These are phyloP conservation scores for Paramecium pentaurelia DNA, from an alignment of 73 alveolate genomes.

Conservation along the genomic window DNA sequence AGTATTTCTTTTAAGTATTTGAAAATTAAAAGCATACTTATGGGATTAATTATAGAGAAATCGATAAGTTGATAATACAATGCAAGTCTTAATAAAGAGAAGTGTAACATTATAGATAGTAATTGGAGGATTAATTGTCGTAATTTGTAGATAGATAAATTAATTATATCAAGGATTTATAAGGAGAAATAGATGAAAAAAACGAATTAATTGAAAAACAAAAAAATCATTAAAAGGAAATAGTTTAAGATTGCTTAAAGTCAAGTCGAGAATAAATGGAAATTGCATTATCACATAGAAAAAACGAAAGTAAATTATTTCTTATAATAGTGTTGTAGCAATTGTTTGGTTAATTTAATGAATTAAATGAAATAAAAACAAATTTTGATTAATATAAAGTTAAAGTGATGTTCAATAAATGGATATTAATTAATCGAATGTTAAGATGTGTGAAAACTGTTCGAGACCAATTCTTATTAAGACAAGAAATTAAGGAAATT, in stretches of 20 bases:
- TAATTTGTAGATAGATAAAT: constrained; percentile 12
- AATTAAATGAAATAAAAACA: not conserved
- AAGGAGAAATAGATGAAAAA: not conserved
- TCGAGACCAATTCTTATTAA: not conserved
- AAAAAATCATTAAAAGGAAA: not conserved
- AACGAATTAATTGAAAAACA: not conserved
- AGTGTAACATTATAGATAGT: not conserved
- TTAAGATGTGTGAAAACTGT: not conserved
- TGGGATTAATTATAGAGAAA: constrained; percentile 32
- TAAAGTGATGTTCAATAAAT: not conserved
- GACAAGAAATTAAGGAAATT: not conserved
- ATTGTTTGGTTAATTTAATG: not conserved
- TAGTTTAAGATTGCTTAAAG: not conserved
- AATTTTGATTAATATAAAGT: constrained; percentile 18
- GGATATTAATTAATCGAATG: not conserved
- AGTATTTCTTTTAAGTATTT: constrained; percentile 17
- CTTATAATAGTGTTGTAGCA: constrained; percentile 22
- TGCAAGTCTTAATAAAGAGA: constrained; percentile 2
- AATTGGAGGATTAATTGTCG: not conserved
- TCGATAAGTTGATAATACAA: not conserved
- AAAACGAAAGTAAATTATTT: not conserved
- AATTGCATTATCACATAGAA: not conserved
- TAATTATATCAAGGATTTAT: not conserved
- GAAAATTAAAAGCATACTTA: constrained; percentile 1
- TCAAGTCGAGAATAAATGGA: not conserved